A percentile compares a stretch with the other conserved stretches of the same genome.
phyloP scores from a whole-genome alignment of 306 rosid species.

The Coriaria nepalensis region DNA sequence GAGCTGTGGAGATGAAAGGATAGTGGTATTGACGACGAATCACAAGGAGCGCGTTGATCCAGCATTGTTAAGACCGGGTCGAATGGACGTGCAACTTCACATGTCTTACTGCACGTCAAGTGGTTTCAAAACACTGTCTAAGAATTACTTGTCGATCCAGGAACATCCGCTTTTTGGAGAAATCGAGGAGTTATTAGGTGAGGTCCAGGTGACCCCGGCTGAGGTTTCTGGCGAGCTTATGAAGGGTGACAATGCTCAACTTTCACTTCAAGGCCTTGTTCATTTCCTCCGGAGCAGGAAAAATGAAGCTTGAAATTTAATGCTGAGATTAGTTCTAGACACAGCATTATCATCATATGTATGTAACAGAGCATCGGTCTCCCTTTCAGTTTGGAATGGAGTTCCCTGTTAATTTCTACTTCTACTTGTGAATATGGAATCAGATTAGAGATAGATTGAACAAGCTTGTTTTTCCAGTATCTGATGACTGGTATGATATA shows the following conservation, averaged over 20 bases:
- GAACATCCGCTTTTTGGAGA: conserved; percentile 21
- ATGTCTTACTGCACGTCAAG: conserved; percentile 33
- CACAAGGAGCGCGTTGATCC: conserved; percentile 37
- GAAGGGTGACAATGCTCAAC: conserved; percentile 23
- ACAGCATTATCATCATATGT: conserved; percentile 1
- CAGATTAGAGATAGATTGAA: too few species aligned
- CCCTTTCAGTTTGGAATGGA: background rate
- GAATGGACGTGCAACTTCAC: conserved; percentile 48
- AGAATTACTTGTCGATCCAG: conserved; percentile 33
- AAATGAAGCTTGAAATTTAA: background rate
- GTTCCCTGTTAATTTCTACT: too few species aligned
- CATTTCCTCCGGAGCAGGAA: conserved; percentile 24
- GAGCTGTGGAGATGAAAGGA: conserved; percentile 43
- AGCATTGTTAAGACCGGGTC: conserved; percentile 43
- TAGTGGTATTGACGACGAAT: conserved; percentile 36
- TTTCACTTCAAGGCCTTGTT: conserved; percentile 36
- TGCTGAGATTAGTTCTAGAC: too few species aligned
- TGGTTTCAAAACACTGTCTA: conserved; percentile 31
- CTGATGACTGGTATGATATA: too few species aligned
- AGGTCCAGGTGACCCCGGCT: conserved; percentile 39
- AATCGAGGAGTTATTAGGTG: conserved; percentile 16
- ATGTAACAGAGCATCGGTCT: conserved; percentile 6
- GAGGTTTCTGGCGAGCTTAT: conserved; percentile 46
- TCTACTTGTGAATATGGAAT: too few species aligned
- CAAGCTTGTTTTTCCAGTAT: too few species aligned